Evolutionary conservation across 805 yeast genomes (phyloP), one percentile per base, ranked within the genome.

Genomic region (Yarrowia alimentaria): DNA sequence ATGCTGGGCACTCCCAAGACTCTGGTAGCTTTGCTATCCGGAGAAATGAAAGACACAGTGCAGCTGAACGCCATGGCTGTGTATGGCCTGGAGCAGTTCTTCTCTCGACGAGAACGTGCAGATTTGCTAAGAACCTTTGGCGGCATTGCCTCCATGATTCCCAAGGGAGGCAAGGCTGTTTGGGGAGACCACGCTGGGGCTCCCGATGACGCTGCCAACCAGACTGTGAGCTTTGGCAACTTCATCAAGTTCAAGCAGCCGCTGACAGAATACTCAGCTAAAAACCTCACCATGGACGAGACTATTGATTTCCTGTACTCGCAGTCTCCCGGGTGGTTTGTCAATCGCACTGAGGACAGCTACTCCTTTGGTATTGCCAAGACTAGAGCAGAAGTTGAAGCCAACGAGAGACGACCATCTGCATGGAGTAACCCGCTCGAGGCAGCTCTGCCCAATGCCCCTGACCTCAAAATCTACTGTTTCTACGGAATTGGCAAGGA

Each of bases 41-140:
- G 99, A 12, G 99, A 93, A 68, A 93, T 93, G 98, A 87, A 82
- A 65, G 99, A 93, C 65, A 93, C 99, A 0, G 94, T 94, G 22
- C 96, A 91, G 61, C 72, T 93, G 64, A 93, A 93, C 64, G 83
- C 93, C 3, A 68, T 91, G 55, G 99, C 98, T 0, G 88, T 91
- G 57, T 88, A 86, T 61, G 99, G 97, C 1, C 74, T 93, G 52
- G 99, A 93, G 63, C 88, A 86, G 68, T 93, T 93, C 67, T 89
- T 93, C 66, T 83, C 93, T 47, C 77, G 95, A 63, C 77, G 79
- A 55, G 99, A 91, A 68, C 77, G 99, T 58, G 79, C 88, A 6
- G 94, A 87, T 55, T 74, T 93, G 84, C 64, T 89, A 42, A 75
- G 88, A 56, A 74, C 91, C 1, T 91, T 87, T 74, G 96, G 95